Conservation (phyloP, 768 basidiomycete species). For the Bullera alba region DNA sequence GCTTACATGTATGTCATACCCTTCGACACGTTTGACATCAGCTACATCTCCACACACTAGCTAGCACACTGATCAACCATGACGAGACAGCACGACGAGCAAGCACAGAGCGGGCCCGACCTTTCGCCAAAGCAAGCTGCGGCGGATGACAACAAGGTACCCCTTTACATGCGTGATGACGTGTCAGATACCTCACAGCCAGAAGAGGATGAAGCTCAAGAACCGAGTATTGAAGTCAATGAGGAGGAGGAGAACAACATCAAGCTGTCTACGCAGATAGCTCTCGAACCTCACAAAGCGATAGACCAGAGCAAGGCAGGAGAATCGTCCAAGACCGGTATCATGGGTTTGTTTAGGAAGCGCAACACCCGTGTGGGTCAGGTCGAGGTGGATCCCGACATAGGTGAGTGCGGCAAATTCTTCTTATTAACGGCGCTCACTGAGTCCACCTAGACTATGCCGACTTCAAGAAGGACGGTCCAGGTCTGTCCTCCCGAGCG, state of each 20-base stretch:
- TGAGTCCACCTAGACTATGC: constrained; percentile 24
- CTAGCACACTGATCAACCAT: too few species aligned
- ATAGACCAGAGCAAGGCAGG: constrained; percentile 3
- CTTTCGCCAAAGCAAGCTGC: neutral
- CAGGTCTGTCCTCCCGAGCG: constrained; percentile 34
- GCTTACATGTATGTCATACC: too few species aligned
- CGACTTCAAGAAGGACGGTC: constrained; percentile 22
- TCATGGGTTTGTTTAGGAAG: constrained; percentile 3
- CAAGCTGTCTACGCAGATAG: neutral
- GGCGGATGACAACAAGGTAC: neutral
- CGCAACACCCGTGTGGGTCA: constrained; percentile 15
- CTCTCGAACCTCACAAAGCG: neutral
- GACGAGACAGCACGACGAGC: too few species aligned
- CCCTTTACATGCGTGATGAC: neutral
- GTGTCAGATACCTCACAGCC: constrained; percentile 4
- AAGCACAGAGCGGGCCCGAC: too few species aligned
- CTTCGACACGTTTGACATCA: too few species aligned
- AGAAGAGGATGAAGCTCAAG: constrained; percentile 1
- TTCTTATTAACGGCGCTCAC: neutral
- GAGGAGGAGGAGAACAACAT: neutral
- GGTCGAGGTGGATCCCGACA: constrained; percentile 30
- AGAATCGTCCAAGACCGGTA: constrained; percentile 1
- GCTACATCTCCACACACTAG: too few species aligned
- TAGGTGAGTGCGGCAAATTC: constrained; percentile 13
- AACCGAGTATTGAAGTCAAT: neutral